Percentiles rank a stretch among this genome's conserved stretches.
Evolutionary conservation across 148 eudicot genomes (phyloP).

Genomic region (Mesembryanthemum crystallinum): DNA sequence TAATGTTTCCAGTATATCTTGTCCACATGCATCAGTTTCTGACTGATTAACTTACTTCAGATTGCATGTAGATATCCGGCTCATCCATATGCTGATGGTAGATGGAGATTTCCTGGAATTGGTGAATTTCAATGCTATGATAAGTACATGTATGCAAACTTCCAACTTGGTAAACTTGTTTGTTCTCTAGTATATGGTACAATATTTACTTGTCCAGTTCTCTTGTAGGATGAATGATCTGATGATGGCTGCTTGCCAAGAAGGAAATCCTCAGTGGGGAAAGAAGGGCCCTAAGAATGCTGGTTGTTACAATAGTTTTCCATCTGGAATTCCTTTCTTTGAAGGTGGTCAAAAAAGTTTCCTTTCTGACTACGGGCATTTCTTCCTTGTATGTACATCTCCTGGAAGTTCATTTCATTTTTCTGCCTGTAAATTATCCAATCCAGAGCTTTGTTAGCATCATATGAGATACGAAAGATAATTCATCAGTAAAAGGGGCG

Average conservation of each 20-base stretch:
- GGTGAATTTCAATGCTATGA: slow-evolving; percentile 76
- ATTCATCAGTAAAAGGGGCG: not conserved
- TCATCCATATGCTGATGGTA: slow-evolving; percentile 51
- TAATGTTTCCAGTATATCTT: slow-evolving; percentile 22
- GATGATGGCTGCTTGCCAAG: slow-evolving; percentile 41
- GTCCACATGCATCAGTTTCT: slow-evolving; percentile 11
- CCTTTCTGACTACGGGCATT: slow-evolving; percentile 57
- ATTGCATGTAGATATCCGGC: slow-evolving; percentile 56
- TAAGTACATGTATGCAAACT: slow-evolving; percentile 52
- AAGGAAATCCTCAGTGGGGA: slow-evolving; percentile 58
- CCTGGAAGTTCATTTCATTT: slow-evolving; percentile 16
- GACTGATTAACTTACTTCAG: slow-evolving; percentile 21
- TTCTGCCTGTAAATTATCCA: not conserved
- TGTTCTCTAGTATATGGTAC: not conserved
- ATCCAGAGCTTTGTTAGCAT: slow-evolving; percentile 2
- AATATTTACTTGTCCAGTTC: slow-evolving; percentile 7
- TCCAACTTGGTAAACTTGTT: not conserved
- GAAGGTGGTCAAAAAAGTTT: slow-evolving; percentile 51
- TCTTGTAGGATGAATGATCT: slow-evolving; percentile 55
- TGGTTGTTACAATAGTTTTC: slow-evolving; percentile 54
- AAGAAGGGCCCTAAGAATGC: slow-evolving; percentile 48
- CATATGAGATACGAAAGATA: no score
- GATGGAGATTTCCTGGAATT: slow-evolving; percentile 74
- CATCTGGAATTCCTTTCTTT: slow-evolving; percentile 52
- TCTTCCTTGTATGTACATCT: slow-evolving; percentile 60